A percentile compares a stretch with the other conserved stretches of the same genome.
Conservation (phyloP, 345 rosid genomes). For the Heritiera fomes region DNA sequence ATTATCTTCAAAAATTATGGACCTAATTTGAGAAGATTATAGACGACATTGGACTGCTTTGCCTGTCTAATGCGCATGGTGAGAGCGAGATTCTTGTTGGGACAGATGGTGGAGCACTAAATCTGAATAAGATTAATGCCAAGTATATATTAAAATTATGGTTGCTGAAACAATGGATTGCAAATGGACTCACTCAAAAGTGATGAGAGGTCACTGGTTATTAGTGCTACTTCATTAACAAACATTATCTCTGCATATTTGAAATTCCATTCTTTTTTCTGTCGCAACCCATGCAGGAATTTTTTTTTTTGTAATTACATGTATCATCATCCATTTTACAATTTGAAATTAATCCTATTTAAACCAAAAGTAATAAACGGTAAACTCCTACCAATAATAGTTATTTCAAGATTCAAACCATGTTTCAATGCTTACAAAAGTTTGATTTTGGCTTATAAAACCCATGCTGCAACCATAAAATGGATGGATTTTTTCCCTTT, state of each 20-base stretch:
- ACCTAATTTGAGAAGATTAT: background rate
- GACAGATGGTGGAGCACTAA: slow-evolving; percentile 32
- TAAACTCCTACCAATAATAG: no score
- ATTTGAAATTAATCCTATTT: no score
- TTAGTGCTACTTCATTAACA: background rate
- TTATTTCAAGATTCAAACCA: no score
- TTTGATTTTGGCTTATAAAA: background rate
- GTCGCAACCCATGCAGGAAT: no score
- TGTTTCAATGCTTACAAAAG: no score
- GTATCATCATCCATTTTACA: no score
- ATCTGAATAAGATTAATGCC: background rate
- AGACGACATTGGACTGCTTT: background rate
- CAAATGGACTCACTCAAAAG: slow-evolving; percentile 1
- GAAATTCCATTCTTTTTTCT: background rate
- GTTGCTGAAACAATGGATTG: background rate
- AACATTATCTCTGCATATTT: background rate
- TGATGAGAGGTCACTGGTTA: background rate
- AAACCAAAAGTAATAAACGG: no score
- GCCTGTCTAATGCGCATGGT: background rate
- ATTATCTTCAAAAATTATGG: background rate
- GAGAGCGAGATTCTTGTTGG: background rate
- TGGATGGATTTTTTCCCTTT: background rate
- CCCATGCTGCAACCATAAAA: background rate
- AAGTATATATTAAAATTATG: background rate
- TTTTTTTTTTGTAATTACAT: no score